Percentiles rank a stretch among this genome's conserved stretches.
phyloP scores from a whole-genome alignment of 371 early-diverging fungal genomes.

The Zancudomyces culisetae region DNA sequence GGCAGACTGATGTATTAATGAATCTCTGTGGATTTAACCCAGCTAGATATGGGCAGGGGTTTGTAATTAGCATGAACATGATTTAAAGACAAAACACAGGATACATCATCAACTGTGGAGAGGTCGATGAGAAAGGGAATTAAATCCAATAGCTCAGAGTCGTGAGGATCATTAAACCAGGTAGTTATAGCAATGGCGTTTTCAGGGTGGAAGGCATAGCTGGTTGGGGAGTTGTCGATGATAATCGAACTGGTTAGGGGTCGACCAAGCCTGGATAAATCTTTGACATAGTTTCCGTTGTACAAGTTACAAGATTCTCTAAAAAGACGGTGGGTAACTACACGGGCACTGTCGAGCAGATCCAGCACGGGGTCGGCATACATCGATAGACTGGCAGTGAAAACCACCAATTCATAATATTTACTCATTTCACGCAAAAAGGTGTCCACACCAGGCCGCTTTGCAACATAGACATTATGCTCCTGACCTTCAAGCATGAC shows the following conservation, averaged over 20 bases:
- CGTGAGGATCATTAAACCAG: slow-evolving; percentile 92
- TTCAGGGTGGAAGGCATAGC: slow-evolving; percentile 80
- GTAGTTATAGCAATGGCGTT: slow-evolving; percentile 92
- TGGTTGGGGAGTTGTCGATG: slow-evolving; percentile 73
- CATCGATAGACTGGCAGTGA: slow-evolving; percentile 88
- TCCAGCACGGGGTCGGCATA: slow-evolving; percentile 95
- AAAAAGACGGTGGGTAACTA: slow-evolving; percentile 78
- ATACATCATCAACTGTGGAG: slow-evolving; percentile 71
- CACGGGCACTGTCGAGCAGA: slow-evolving; percentile 64
- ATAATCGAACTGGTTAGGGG: slow-evolving; percentile 40
- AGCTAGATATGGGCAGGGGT: not conserved
- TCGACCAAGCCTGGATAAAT: slow-evolving; percentile 46
- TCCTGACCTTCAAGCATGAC: slow-evolving; percentile 60
- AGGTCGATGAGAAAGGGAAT: slow-evolving; percentile 84
- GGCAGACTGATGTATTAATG: too few species aligned
- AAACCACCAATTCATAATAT: slow-evolving; percentile 83
- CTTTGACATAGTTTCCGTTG: slow-evolving; percentile 91
- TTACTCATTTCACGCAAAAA: slow-evolving; percentile 75
- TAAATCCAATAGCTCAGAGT: slow-evolving; percentile 81
- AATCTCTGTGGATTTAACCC: not conserved
- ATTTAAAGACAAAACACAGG: slow-evolving; percentile 39
- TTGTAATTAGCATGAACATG: slow-evolving; percentile 5
- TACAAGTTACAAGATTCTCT: slow-evolving; percentile 89
- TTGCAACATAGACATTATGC: slow-evolving; percentile 87
- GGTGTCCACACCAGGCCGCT: slow-evolving; percentile 85